Conservation (phyloP, 2,329 filamentous ascomycete species). For the Amphichorda felina region DNA sequence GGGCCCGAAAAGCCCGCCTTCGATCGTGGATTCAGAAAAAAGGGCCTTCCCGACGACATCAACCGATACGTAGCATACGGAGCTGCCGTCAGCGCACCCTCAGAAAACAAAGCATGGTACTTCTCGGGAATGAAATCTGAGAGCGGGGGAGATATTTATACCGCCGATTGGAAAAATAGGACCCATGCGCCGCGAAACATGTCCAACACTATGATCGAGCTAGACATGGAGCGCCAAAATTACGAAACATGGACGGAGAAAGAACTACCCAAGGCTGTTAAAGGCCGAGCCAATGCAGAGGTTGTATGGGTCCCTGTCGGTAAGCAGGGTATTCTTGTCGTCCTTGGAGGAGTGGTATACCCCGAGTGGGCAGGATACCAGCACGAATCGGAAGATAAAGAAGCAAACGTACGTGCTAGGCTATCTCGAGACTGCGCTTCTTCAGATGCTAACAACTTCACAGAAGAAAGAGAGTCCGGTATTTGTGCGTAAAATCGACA, state of each 20-base stretch:
- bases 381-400: slow-evolving; percentile 13
- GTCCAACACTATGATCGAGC: slow-evolving; percentile 45
- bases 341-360: slow-evolving; percentile 60
- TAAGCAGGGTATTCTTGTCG: slow-evolving; percentile 61
- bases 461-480: slow-evolving; percentile 52
- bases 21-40: slow-evolving; percentile 26
- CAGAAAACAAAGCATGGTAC: slow-evolving; percentile 61
- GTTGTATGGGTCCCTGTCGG: slow-evolving; percentile 71
- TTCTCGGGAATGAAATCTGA: slow-evolving; percentile 50
- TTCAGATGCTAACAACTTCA: neutral
- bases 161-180: slow-evolving; percentile 15
- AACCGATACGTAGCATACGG: slow-evolving; percentile 55
- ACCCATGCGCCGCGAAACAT: slow-evolving; percentile 21
- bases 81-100: slow-evolving; percentile 51
- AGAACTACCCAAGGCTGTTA: slow-evolving; percentile 35
- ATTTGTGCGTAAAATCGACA: slow-evolving; percentile 61
- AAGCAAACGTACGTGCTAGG: slow-evolving; percentile 18
- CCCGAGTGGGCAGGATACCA: slow-evolving; percentile 31
- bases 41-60: slow-evolving; percentile 28
- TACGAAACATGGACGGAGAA: slow-evolving; percentile 43
- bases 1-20: slow-evolving; percentile 31
- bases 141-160: slow-evolving; percentile 34
- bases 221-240: slow-evolving; percentile 44
- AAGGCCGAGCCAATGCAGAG: slow-evolving; percentile 49
- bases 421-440: too few relatives aligned